phyloP scores from a whole-genome alignment of 2,329 filamentous ascomycete genomes.

The Arachnomyces sp. region DNA sequence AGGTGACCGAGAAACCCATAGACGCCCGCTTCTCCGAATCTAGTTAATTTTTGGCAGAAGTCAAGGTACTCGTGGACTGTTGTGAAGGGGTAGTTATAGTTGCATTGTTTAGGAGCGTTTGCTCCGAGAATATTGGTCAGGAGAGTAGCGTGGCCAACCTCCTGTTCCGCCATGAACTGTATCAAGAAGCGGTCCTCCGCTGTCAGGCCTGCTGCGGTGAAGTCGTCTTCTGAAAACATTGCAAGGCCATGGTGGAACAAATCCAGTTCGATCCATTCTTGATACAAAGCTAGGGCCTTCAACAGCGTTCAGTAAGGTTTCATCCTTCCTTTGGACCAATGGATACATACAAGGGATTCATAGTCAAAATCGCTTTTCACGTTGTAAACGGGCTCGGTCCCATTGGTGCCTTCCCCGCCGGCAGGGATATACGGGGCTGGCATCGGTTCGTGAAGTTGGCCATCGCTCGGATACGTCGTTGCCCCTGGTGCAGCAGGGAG shows the following conservation, averaged over 20 bases:
- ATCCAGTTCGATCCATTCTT: conserved; percentile 79
- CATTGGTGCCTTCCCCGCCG: conserved; percentile 70
- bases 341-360: conserved; percentile 51
- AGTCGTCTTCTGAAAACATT: conserved; percentile 60
- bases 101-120: conserved; percentile 63
- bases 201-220: conserved; percentile 57
- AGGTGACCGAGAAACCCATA: conserved; percentile 74
- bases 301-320: background rate
- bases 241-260: conserved; percentile 69
- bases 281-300: conserved; percentile 60
- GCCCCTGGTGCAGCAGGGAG: conserved; percentile 53
- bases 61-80: conserved; percentile 71
- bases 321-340: conserved; percentile 6
- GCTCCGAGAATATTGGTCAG: conserved; percentile 68
- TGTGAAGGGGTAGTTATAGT: conserved; percentile 70
- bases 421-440: conserved; percentile 64
- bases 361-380: conserved; percentile 78
- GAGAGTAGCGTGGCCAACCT: conserved; percentile 68
- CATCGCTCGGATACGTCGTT: conserved; percentile 63
- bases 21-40: conserved; percentile 69
- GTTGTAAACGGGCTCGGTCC: conserved; percentile 65
- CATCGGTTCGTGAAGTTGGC: conserved; percentile 56
- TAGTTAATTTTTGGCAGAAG: conserved; percentile 78
- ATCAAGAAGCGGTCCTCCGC: conserved; percentile 63
- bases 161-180: conserved; percentile 68